A percentile compares a stretch with the other conserved stretches of the same genome.
These are phyloP conservation scores for Amaranthus cruentus DNA, from an alignment of 148 eudicot genomes.

Conservation along the genomic window DNA sequence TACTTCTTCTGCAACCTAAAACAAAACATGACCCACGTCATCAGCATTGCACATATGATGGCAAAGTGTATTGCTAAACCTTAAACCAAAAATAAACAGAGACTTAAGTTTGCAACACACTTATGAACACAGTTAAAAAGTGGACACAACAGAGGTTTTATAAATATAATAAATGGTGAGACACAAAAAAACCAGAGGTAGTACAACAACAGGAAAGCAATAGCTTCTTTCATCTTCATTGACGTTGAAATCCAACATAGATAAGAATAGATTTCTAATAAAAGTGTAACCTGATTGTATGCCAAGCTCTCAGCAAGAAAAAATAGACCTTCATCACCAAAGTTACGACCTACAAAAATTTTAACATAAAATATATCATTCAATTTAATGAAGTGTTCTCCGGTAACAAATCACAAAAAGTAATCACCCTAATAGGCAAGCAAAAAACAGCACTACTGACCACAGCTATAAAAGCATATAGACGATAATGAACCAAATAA, in stretches of 20 bases:
- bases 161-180: too few species aligned
- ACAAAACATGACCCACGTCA: constrained; percentile 6
- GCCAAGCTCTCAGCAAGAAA: constrained; percentile 92
- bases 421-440: not conserved
- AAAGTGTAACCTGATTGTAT: constrained; percentile 69
- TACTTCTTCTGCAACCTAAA: constrained; percentile 82
- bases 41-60: constrained; percentile 4
- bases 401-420: not conserved
- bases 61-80: not conserved
- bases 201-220: not conserved
- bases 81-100: not conserved
- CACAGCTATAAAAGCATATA: not conserved
- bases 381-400: not conserved
- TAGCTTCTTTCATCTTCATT: too few species aligned
- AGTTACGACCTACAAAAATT: constrained; percentile 55
- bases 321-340: constrained; percentile 88
- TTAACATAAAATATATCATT: not conserved
- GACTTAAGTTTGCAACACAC: not conserved
- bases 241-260: not conserved
- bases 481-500: not conserved
- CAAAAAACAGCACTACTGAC: not conserved
- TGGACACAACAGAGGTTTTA: too few species aligned
- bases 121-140: too few species aligned
- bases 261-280: not conserved
- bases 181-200: not conserved